Base-by-base conservation (phyloP, 345 rosid genomes). In the Zanthoxylum bungeanum region DNA sequence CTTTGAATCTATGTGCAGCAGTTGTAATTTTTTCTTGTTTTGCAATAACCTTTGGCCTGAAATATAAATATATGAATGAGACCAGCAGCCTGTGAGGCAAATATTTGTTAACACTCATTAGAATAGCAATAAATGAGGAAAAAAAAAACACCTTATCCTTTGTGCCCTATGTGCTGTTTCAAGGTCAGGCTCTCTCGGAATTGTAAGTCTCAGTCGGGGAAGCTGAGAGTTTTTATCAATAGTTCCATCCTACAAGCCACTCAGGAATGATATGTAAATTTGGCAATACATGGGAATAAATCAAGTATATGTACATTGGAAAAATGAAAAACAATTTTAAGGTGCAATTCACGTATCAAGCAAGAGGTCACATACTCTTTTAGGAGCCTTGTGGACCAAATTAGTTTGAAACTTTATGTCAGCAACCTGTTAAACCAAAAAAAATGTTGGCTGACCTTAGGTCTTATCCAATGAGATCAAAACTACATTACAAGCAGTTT, bases 131-230 rank as follows among this genome's bases (percentile, higher is more conserved):
- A n/a, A n/a, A n/a, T n/a, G n/a, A n/a, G n/a, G n/a, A n/a, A n/a
- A n/a, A n/a, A n/a, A n/a, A 22, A 42, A 77, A 69, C 53, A 93
- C 99, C 93, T 78, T 69, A 74, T 84, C 77, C 93, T 89, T 56
- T 88, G 91, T 56, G 97, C 91, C 83, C 98, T 86, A 25, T 79
- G 79, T 17, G 94, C 87, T n/a, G n/a, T n/a, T n/a, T n/a, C n/a
- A n/a, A n/a, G n/a, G n/a, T n/a, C n/a, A n/a, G n/a, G n/a, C n/a
- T 70, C 98, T 60, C 88, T 89, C 5, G 98, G 99, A 81, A 93
- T 75, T 61, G 99, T 96, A 62, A 86, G 76, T 84, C 81, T 88
- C 60, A 80, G 77, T 83, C 79, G 91, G 14, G 73, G 68, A 64
- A 60, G 77, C 24, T 58, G 71, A 25, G 69, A 71, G 73, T 47